Conservation (phyloP, 2,329 filamentous ascomycete genomes). For the Colletotrichum plurivorum region DNA sequence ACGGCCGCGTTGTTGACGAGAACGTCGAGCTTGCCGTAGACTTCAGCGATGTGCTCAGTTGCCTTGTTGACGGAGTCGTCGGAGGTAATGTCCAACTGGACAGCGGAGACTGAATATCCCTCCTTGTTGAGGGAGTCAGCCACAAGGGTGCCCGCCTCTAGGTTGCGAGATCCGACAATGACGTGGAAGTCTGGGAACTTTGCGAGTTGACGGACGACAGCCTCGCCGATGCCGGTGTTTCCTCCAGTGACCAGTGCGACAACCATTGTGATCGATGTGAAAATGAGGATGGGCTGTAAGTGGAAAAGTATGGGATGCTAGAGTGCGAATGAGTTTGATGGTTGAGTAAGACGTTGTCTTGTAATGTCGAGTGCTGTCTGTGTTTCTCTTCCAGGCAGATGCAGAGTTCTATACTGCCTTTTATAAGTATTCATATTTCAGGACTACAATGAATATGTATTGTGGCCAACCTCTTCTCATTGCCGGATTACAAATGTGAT, state of each 20-base stretch:
- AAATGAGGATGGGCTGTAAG: too few relatives aligned
- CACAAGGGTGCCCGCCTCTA: constrained; percentile 43
- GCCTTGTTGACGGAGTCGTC: constrained; percentile 47
- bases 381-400: too few relatives aligned
- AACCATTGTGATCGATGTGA: constrained; percentile 1
- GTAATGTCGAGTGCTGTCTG: too few relatives aligned
- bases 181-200: constrained; percentile 49
- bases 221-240: constrained; percentile 35
- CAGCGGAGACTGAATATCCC: constrained; percentile 44
- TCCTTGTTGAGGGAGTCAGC: constrained; percentile 44
- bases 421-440: not conserved
- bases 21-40: constrained; percentile 50
- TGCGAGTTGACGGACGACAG: constrained; percentile 42
- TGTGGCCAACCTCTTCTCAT: too few relatives aligned
- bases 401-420: not conserved
- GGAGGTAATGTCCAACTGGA: constrained; percentile 47
- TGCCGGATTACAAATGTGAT: too few relatives aligned
- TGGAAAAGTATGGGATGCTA: not conserved
- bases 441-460: too few relatives aligned
- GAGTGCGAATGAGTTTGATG: too few relatives aligned
- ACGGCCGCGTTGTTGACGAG: constrained; percentile 55
- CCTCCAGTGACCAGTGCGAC: constrained; percentile 34
- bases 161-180: constrained; percentile 51
- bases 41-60: constrained; percentile 40
- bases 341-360: too few relatives aligned